Percentiles rank a stretch among this genome's conserved stretches.
Evolutionary conservation across 208 protist genomes (phyloP).

Genomic region (Trypanosoma grayi): DNA sequence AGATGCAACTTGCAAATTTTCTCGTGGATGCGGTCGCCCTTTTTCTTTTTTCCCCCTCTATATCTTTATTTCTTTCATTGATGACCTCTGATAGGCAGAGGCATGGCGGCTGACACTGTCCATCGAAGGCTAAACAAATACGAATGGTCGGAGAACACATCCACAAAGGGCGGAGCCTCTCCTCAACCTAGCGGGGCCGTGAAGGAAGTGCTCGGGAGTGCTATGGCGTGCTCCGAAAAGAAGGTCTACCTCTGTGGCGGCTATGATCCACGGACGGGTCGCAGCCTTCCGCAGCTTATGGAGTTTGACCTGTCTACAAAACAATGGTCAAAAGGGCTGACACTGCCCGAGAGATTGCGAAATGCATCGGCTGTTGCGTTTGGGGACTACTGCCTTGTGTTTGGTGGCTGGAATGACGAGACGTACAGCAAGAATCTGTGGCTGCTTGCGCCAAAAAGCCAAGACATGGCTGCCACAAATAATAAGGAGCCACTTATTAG

Average conservation of each 20-base stretch:
- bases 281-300: constrained; percentile 25
- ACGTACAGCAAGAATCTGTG: constrained; percentile 31
- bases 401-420: constrained; percentile 40
- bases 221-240: constrained; percentile 25
- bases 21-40: no score
- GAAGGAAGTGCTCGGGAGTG: constrained; percentile 22
- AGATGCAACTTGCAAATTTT: no score
- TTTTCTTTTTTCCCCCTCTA: constrained; percentile 8
- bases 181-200: not conserved
- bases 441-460: constrained; percentile 24
- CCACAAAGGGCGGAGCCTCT: constrained; percentile 10
- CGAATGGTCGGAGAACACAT: constrained; percentile 28
- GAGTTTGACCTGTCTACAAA: constrained; percentile 36
- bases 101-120: constrained; percentile 12
- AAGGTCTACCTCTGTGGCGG: constrained; percentile 33
- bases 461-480: not conserved
- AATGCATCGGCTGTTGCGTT: constrained; percentile 31
- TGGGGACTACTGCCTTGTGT: constrained; percentile 37
- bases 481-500: constrained; percentile 18
- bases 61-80: constrained; percentile 17
- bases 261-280: constrained; percentile 29
- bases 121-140: constrained; percentile 31
- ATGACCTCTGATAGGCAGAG: constrained; percentile 1
- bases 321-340: constrained; percentile 24
- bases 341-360: constrained; percentile 30